phyloP scores from a whole-genome alignment of 306 rosid species.

The Dicorynia guianensis region DNA sequence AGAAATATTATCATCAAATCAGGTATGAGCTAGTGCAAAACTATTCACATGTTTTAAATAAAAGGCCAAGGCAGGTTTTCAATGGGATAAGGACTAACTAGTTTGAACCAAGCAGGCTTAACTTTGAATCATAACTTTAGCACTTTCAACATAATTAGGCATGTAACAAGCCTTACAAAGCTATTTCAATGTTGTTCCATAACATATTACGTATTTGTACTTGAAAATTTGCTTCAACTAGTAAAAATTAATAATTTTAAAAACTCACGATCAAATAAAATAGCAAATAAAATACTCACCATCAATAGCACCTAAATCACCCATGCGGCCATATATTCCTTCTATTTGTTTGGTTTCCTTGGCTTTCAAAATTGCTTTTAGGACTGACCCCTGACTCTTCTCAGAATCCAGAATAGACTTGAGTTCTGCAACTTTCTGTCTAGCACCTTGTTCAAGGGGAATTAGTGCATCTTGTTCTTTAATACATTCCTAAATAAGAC shows the following conservation, averaged over 20 bases:
- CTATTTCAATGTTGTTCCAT: not conserved
- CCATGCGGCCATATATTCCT: constrained; percentile 98
- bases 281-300: constrained; percentile 54
- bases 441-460: constrained; percentile 93
- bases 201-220: constrained; percentile 6
- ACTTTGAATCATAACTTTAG: constrained; percentile 28
- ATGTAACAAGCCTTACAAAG: constrained; percentile 4
- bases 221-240: not conserved
- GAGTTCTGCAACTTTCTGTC: constrained; percentile 95
- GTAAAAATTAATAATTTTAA: constrained; percentile 8
- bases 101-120: not conserved
- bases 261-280: constrained; percentile 11
- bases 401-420: constrained; percentile 88
- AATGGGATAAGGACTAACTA: not conserved
- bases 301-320: constrained; percentile 97
- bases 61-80: not conserved
- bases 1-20: not conserved
- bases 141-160: not conserved
- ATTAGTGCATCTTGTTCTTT: constrained; percentile 78
- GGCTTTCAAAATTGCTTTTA: constrained; percentile 80
- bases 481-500: constrained; percentile 63
- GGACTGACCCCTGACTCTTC: constrained; percentile 89
- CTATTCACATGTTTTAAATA: too few relatives aligned
- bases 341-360: constrained; percentile 76
- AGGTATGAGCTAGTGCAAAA: not conserved